These are phyloP conservation scores for Capsicum chinense DNA, from an alignment of 257 asterid species.

Conservation along the genomic window DNA sequence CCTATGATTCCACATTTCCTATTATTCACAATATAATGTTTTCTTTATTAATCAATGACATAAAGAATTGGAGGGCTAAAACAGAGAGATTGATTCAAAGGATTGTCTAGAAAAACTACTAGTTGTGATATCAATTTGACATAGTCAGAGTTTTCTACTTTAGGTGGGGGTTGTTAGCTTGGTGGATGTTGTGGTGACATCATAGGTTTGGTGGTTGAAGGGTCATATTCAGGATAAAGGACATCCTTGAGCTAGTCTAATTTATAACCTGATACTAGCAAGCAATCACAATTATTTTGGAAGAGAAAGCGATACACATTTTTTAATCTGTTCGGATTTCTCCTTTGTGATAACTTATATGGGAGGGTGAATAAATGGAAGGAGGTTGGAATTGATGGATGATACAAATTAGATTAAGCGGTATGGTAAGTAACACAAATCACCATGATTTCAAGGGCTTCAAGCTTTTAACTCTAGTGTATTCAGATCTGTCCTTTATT, in stretches of 20 bases:
- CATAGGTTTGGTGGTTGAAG: not conserved
- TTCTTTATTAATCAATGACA: not conserved
- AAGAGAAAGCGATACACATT: not conserved
- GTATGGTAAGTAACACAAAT: not conserved
- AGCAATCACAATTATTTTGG: not conserved
- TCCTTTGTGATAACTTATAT: not conserved
- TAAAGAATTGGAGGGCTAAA: not conserved
- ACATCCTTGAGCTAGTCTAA: not conserved
- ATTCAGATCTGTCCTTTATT: conserved; percentile 4
- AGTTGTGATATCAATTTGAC: conserved; percentile 4
- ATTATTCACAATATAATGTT: not conserved
- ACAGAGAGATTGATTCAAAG: not conserved
- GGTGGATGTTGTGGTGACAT: conserved; percentile 19
- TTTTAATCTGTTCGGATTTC: not conserved
- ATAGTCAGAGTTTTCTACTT: not conserved
- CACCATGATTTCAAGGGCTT: not conserved
- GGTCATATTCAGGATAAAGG: not conserved
- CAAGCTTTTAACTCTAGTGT: not conserved
- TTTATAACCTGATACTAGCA: not conserved
- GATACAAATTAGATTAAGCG: conserved; percentile 5
- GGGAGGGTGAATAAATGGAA: not conserved
- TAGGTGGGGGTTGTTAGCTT: not conserved
- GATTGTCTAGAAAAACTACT: not conserved
- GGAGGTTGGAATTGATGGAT: not conserved
- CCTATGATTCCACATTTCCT: not conserved